Base-by-base conservation (phyloP, 306 rosid genomes). In the Vigna nakashimae region DNA sequence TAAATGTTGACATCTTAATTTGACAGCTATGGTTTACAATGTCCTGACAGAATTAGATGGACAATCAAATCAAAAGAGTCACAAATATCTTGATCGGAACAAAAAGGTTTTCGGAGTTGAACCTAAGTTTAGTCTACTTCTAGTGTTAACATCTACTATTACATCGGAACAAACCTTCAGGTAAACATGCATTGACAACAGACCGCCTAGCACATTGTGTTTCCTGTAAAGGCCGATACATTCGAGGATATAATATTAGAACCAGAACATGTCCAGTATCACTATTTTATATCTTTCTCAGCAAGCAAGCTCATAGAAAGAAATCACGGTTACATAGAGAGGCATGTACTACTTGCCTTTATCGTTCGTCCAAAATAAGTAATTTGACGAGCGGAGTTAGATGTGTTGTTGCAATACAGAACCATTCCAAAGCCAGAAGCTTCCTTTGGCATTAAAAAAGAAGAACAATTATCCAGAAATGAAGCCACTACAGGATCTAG, bases 401-500 rank as follows among this genome's bases (percentile, higher is more conserved):
- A 43, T 48, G n/a, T 69, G 71, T 49, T 50, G 6, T 69, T 26
- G 51, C 58, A 1, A n/a, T 26, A 17, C 0, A 24, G 9, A 14
- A 51, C 57, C 48, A 71, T 42, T 65, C 72, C 76, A 50, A 0
- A 22, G 51, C 75, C 67, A 17, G 42, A 12, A 46, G 16, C 65
- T 18, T 30, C 73, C 60, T 52, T 55, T 63, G 85, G 51, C 53
- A 17, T 32, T 12, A 28, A 18, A 68, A n/a, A 18, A 10, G 79
- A 74, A 38, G 3, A 9, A 66, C 62, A 24, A 4, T 5, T 68
- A 66, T 67, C 71, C 1, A 88, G 79, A 84, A 91, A 93, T 45
- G 86, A 85, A 62, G 78, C 53, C 82, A 94, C 82, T 34, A 7
- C 59, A 24, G 91, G 82, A 79, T 89, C 78, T 16, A 65, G 34